phyloP scores from a whole-genome alignment of 495 filamentous ascomycete genomes.

The Xylaria palmicola region DNA sequence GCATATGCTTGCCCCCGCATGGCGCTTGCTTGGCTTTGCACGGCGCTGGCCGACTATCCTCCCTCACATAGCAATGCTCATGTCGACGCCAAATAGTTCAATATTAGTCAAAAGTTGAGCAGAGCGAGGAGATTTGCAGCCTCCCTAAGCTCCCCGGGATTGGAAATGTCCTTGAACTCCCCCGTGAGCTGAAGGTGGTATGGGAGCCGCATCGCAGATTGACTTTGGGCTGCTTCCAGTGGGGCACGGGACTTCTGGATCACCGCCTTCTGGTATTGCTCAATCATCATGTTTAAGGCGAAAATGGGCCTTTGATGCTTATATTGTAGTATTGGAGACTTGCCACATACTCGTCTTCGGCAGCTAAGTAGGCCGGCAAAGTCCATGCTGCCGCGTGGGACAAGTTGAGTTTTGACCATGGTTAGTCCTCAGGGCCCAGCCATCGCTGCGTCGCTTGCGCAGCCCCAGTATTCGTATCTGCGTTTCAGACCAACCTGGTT shows the following conservation, averaged over 20 bases:
- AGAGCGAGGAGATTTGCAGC: not conserved
- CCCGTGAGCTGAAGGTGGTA: not conserved
- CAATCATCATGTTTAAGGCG: too few species aligned
- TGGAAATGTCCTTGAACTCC: not conserved
- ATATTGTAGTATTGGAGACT: too few species aligned
- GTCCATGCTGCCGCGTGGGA: slow-evolving; percentile 23
- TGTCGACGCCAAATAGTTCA: too few species aligned
- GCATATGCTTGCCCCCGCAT: not conserved
- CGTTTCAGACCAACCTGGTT: slow-evolving; percentile 1
- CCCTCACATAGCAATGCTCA: too few species aligned
- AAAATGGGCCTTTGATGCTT: too few species aligned
- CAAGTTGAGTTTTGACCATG: slow-evolving; percentile 25
- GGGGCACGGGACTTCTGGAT: too few species aligned
- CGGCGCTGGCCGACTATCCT: too few species aligned
- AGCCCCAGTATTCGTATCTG: slow-evolving; percentile 17
- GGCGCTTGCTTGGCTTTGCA: not conserved
- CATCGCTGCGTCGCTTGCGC: not conserved
- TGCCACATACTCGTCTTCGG: not conserved
- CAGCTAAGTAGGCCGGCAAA: slow-evolving; percentile 21
- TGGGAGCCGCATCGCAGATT: not conserved
- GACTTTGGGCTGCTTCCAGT: too few species aligned
- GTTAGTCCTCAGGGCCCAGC: slow-evolving; percentile 9
- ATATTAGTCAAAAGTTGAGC: too few species aligned
- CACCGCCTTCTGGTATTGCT: too few species aligned
- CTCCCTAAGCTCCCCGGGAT: not conserved